Conservation (phyloP, 441 rosid species). For the Populus trichocarpa region DNA sequence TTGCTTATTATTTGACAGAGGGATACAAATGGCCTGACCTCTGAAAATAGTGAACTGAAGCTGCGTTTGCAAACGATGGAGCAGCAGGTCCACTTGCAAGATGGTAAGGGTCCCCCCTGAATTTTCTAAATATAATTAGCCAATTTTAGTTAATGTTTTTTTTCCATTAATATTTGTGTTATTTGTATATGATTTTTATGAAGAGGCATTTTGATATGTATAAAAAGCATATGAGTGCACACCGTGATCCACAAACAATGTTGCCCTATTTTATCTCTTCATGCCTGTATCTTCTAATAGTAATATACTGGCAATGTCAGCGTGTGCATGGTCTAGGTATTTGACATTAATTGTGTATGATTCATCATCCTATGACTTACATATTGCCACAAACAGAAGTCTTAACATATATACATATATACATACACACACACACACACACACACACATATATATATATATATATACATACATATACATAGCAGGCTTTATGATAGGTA, state of each 20-base stretch:
- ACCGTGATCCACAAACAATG: not conserved
- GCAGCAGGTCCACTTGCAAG: conserved; percentile 96
- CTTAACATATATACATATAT: too few species aligned
- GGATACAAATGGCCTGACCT: conserved; percentile 88
- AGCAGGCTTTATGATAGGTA: not conserved
- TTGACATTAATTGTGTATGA: not conserved
- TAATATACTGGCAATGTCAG: not conserved
- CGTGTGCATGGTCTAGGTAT: not conserved
- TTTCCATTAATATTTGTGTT: not conserved
- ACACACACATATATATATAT: too few species aligned
- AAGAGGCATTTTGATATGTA: not conserved
- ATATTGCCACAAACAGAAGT: not conserved
- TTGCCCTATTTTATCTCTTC: not conserved
- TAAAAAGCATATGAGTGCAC: not conserved
- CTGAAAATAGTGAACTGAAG: conserved; percentile 90
- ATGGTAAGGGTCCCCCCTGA: conserved; percentile 53
- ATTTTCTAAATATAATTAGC: not conserved
- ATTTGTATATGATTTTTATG: not conserved
- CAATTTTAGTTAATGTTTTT: not conserved
- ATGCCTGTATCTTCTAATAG: not conserved
- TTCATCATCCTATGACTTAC: not conserved
- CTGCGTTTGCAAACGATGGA: conserved; percentile 94
- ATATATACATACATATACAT: too few species aligned
- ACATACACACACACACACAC: too few species aligned
- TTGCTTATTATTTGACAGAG: conserved; percentile 20